Evolutionary conservation across 305 asterid species (phyloP).

Genomic region (Euphrasia arctica): DNA sequence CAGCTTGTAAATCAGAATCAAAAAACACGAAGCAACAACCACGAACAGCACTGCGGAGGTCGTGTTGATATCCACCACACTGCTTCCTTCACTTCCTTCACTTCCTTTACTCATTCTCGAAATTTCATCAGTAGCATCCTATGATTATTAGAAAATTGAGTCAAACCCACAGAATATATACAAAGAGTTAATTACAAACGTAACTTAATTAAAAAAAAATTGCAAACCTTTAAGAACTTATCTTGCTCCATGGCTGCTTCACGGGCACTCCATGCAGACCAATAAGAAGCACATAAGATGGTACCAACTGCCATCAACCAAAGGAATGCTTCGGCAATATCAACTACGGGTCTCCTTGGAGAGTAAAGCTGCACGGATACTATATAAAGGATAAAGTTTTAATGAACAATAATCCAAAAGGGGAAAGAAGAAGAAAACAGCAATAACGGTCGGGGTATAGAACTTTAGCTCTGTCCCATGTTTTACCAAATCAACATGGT

Average conservation of each 20-base stretch:
- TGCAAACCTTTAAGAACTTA: constrained; percentile 63
- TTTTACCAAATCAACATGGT: too few species aligned
- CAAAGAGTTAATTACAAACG: constrained; percentile 3
- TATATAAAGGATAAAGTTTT: constrained; percentile 30
- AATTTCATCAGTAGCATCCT: constrained; percentile 70
- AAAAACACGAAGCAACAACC: constrained; percentile 80
- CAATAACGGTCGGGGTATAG: too few species aligned
- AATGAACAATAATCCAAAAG: constrained; percentile 12
- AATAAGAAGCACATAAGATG: constrained; percentile 82
- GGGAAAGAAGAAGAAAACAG: not conserved
- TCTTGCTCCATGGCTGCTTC: constrained; percentile 84
- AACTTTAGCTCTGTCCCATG: too few species aligned
- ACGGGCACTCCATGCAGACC: constrained; percentile 96
- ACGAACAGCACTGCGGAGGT: constrained; percentile 74
- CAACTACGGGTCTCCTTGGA: constrained; percentile 80
- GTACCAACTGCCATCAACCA: constrained; percentile 97
- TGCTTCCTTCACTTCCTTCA: constrained; percentile 46
- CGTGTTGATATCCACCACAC: constrained; percentile 74
- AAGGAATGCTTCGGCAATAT: constrained; percentile 94
- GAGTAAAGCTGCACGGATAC: constrained; percentile 94
- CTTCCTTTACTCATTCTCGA: constrained; percentile 35
- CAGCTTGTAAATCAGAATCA: constrained; percentile 69
- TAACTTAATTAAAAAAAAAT: not conserved
- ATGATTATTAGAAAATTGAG: constrained; percentile 23
- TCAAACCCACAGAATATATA: constrained; percentile 17